Conservation (phyloP, 2,329 filamentous ascomycete genomes). For the Colletotrichum ledebouriae region DNA sequence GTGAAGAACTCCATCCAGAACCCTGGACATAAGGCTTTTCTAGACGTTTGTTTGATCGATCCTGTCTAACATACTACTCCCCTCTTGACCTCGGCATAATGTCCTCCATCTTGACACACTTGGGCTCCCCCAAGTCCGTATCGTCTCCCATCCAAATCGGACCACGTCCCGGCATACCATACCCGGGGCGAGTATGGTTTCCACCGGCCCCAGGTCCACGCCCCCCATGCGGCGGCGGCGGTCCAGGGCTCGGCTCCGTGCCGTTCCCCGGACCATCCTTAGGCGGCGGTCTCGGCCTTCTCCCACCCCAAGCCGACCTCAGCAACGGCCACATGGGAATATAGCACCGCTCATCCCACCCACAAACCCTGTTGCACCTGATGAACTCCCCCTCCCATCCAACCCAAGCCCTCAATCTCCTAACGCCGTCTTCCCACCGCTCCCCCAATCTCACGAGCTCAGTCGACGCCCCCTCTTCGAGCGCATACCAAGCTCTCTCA, state of each 20-base stretch:
- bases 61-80: not conserved
- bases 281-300: constrained; percentile 38
- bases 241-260: constrained; percentile 30
- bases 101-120: constrained; percentile 45
- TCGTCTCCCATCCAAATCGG: constrained; percentile 42
- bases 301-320: constrained; percentile 27
- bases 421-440: constrained; percentile 51
- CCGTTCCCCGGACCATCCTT: constrained; percentile 25
- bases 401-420: constrained; percentile 63
- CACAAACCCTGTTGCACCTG: constrained; percentile 56
- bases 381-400: constrained; percentile 63
- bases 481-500: constrained; percentile 55
- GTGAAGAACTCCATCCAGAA: no score
- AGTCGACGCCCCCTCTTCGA: constrained; percentile 40
- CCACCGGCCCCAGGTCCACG: constrained; percentile 22
- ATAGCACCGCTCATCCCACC: constrained; percentile 59
- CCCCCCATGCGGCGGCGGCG: constrained; percentile 21
- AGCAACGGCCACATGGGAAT: constrained; percentile 65
- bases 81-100: constrained; percentile 36
- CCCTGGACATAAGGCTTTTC: no score
- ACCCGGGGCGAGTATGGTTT: constrained; percentile 12
- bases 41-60: no score
- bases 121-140: constrained; percentile 47
- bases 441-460: constrained; percentile 6
- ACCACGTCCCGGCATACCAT: constrained; percentile 29